phyloP scores from a whole-genome alignment of 2,329 filamentous ascomycete species.

The Fusarium zealandicum region DNA sequence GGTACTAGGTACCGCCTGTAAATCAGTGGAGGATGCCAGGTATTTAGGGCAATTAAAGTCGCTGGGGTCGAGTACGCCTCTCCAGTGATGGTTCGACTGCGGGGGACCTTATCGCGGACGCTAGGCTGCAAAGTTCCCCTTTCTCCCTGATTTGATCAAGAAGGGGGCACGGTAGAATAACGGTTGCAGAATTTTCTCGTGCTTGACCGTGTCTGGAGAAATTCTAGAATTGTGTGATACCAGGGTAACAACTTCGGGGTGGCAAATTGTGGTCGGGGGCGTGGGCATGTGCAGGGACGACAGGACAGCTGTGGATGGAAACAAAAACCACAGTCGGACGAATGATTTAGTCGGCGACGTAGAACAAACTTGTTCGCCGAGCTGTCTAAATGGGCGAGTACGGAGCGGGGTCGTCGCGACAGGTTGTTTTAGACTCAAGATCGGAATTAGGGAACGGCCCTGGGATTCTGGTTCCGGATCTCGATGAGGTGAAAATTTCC shows the following conservation, averaged over 20 bases:
- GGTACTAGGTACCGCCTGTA: conserved; percentile 33
- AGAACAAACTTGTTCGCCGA: conserved; percentile 13
- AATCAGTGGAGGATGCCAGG: conserved; percentile 29
- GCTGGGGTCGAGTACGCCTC: conserved; percentile 21
- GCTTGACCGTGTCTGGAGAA: conserved; percentile 35
- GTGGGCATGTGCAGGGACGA: conserved; percentile 42
- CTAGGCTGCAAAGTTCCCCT: conserved; percentile 34
- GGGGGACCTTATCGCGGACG: conserved; percentile 35
- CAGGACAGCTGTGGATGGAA: conserved; percentile 33
- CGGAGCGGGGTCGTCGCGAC: conserved; percentile 9
- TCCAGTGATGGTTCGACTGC: conserved; percentile 40
- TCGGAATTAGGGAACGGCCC: conserved; percentile 15
- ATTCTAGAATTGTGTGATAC: conserved; percentile 40
- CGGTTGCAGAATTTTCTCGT: conserved; percentile 33
- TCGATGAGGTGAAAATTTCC: conserved; percentile 35
- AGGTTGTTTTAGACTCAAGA: conserved; percentile 27
- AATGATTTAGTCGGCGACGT: conserved; percentile 8
- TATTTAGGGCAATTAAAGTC: conserved; percentile 32
- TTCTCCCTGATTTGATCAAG: conserved; percentile 36
- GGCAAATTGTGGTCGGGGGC: conserved; percentile 39
- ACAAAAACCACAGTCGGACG: conserved; percentile 13
- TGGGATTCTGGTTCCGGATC: conserved; percentile 24
- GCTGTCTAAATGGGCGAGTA: conserved; percentile 8
- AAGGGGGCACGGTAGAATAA: conserved; percentile 23
- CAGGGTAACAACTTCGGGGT: conserved; percentile 36